Conservation (phyloP, 208 protist genomes). For the Phytomonas francai region DNA sequence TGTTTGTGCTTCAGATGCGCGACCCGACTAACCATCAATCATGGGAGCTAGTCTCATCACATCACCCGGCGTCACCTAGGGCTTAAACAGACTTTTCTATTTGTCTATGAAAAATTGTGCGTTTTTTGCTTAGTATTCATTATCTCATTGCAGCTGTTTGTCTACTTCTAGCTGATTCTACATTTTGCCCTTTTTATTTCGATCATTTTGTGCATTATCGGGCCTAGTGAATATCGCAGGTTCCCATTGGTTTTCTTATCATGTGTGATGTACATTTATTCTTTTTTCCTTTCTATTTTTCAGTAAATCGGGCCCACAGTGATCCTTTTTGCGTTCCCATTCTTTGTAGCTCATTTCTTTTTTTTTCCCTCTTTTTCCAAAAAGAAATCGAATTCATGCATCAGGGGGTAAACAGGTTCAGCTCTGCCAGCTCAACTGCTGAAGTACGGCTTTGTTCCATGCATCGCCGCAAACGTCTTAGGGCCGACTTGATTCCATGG, state of each 20-base stretch:
- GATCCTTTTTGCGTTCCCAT: not conserved
- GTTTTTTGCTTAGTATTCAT: not conserved
- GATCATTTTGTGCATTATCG: not conserved
- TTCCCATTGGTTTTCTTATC: not conserved
- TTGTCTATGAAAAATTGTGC: not conserved
- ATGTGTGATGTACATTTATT: not conserved
- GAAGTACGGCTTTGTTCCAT: constrained; percentile 14
- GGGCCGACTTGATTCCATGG: constrained; percentile 52
- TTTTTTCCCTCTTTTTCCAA: constrained; percentile 9
- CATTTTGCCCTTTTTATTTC: not conserved
- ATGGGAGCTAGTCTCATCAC: constrained; percentile 43
- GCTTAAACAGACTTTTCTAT: not conserved
- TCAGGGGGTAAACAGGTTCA: not conserved
- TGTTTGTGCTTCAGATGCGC: constrained; percentile 61
- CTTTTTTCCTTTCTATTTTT: not conserved
- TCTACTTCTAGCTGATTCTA: not conserved
- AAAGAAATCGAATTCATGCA: not conserved
- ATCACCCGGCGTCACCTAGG: not conserved
- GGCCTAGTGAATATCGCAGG: not conserved
- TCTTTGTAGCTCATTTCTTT: constrained; percentile 5
- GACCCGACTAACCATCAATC: constrained; percentile 76
- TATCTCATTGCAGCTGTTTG: not conserved
- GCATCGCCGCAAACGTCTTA: constrained; percentile 47
- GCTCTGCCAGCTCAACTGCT: not conserved
- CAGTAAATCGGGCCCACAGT: not conserved